These are phyloP conservation scores for Omphalea diandra DNA, from an alignment of 441 rosid species.

Conservation along the genomic window DNA sequence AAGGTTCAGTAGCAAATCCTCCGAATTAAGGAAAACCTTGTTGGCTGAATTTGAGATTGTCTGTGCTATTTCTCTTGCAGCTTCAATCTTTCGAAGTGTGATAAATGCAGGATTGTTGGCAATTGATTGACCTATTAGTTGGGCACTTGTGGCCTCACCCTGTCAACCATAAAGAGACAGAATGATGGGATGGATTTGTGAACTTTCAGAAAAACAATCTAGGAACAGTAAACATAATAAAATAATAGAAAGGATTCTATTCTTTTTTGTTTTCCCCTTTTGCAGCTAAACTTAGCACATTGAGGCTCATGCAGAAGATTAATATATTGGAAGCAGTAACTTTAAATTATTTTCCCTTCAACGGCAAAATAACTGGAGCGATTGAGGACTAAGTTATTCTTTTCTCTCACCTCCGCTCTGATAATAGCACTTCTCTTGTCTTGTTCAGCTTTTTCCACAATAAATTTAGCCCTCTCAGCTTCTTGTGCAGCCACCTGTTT, in stretches of 20 bases:
- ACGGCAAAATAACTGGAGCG: background rate
- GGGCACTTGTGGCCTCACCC: constrained; percentile 97
- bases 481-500: constrained; percentile 96
- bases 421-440: constrained; percentile 90
- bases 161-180: constrained; percentile 23
- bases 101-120: constrained; percentile 92
- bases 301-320: background rate
- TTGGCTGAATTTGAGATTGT: constrained; percentile 75
- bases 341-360: too few relatives aligned
- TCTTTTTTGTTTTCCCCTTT: too few relatives aligned
- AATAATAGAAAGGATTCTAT: background rate
- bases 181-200: background rate
- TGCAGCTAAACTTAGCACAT: too few relatives aligned
- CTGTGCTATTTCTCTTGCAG: constrained; percentile 84
- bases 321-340: too few relatives aligned
- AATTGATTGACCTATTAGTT: constrained; percentile 87
- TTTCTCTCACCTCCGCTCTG: constrained; percentile 76
- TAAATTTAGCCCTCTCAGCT: constrained; percentile 85
- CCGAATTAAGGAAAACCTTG: constrained; percentile 71
- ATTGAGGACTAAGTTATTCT: background rate
- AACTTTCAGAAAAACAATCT: background rate
- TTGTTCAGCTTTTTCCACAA: constrained; percentile 89
- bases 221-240: background rate
- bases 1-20: constrained; percentile 73
- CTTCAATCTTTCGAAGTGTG: constrained; percentile 85